Evolutionary conservation across 2,329 filamentous ascomycete genomes (phyloP), one percentile per base, ranked within the genome.

Genomic region (Cytospora paraplurivora): DNA sequence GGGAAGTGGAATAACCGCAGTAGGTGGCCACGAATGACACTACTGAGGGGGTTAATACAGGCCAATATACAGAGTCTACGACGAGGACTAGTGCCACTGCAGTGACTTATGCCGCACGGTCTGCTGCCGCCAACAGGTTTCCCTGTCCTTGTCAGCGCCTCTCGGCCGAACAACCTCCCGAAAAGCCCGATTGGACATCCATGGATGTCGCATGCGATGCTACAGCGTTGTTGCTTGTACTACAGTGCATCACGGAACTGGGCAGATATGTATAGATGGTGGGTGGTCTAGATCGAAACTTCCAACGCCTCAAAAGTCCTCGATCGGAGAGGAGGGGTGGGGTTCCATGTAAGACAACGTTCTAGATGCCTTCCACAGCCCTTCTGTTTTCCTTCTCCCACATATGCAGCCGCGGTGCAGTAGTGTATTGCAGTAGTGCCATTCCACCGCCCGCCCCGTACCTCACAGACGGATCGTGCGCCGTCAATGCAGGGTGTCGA

Each of bases 181-280:
- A 61, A 55, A 49, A 49, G 35, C 49, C 59, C 59, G 59, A 61
- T 61, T 61, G 59, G 59, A 21, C 11, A 44, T 27, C 27, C 27
- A 27, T 27, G 27, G 27, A n/a, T 49, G 27, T 15, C 4, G 33
- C 59, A 61, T 61, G 59, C 59, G 32, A 61, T 61, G 59, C 59
- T 61, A 61, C 59, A 47, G 59, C 51, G 59, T 55, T 37, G 38
- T 61, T 53, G 27, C 33, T 41, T 61, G 51, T 55, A 61, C 55
- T 51, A 61, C 51, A 61, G 59, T 49, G 12, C 44, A 47, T 47
- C 4, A 47, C 44, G 12, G 38, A 41, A 21, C 4, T 27, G 27
- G 17, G n/a, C 44, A 47, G 44, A 17, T 19, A 47, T 47, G 21
- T 3, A 10, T 47, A 44, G n/a, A 19, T 47, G n/a, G 44, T 47